Conservation (phyloP, 345 rosid species). For the Atalantia buxifolia region DNA sequence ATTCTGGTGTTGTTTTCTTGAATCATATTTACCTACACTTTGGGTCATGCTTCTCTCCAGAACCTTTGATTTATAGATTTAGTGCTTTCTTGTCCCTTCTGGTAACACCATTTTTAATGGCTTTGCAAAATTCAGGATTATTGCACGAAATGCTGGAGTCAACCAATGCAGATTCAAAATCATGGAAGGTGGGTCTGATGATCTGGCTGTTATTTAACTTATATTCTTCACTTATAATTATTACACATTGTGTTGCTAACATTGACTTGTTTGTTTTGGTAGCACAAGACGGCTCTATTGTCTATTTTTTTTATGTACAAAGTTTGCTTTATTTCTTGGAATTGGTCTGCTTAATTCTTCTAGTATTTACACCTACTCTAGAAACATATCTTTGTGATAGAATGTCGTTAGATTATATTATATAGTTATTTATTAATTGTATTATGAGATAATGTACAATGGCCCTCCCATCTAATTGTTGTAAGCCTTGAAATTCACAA, state of each 20-base stretch:
- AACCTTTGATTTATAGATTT: not conserved
- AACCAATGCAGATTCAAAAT: conserved; percentile 58
- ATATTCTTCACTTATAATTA: not conserved
- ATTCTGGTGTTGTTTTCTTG: too few species aligned
- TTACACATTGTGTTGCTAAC: not conserved
- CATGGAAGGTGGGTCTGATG: conserved; percentile 66
- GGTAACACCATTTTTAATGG: not conserved
- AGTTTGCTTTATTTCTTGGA: not conserved
- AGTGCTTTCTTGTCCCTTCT: not conserved
- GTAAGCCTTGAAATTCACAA: not conserved
- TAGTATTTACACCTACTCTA: not conserved
- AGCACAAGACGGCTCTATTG: not conserved
- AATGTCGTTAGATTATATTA: not conserved
- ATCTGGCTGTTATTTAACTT: not conserved
- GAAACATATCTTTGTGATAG: not conserved
- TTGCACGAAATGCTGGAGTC: conserved; percentile 85
- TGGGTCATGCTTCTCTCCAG: not conserved
- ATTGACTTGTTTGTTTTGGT: not conserved
- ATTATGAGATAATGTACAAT: not conserved
- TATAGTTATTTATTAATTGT: not conserved
- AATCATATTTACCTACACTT: too few species aligned
- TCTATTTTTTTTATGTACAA: not conserved
- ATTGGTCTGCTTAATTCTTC: not conserved
- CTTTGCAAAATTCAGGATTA: conserved; percentile 40
- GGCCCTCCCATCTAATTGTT: not conserved